These are phyloP conservation scores for Colletotrichum destructivum DNA, from an alignment of 2,329 filamentous ascomycete species.

Conservation along the genomic window DNA sequence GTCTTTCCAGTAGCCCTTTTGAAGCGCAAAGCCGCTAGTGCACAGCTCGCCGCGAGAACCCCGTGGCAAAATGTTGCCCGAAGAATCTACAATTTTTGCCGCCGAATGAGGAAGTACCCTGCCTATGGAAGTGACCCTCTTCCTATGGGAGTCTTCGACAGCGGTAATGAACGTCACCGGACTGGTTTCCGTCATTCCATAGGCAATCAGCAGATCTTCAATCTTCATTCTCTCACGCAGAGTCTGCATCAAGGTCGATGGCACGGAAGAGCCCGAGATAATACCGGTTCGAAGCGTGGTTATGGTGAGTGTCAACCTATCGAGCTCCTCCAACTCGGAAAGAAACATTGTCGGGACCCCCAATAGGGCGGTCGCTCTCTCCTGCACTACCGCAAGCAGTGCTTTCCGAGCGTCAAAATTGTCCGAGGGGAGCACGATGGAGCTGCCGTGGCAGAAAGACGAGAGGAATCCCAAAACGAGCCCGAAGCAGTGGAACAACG, in stretches of 20 bases:
- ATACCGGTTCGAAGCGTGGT: conserved; percentile 67
- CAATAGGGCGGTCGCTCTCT: not conserved
- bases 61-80: conserved; percentile 67
- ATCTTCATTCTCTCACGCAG: conserved; percentile 74
- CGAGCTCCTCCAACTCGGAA: not conserved
- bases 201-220: conserved; percentile 71
- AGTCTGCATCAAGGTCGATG: conserved; percentile 73
- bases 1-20: conserved; percentile 77
- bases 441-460: not conserved
- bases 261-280: conserved; percentile 75
- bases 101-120: conserved; percentile 71
- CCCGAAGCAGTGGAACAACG: not conserved
- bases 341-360: not conserved
- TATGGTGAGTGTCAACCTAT: not conserved
- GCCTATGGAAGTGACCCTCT: conserved; percentile 75
- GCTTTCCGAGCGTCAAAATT: not conserved
- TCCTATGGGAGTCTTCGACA: conserved; percentile 75
- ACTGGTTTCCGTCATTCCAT: conserved; percentile 78
- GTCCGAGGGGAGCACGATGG: not conserved
- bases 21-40: conserved; percentile 71
- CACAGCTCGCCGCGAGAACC: conserved; percentile 74
- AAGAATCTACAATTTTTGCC: conserved; percentile 74
- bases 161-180: conserved; percentile 75
- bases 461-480: not conserved
- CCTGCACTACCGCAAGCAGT: not conserved